Percentiles rank a stretch among this genome's conserved stretches.
phyloP scores from a whole-genome alignment of 2,329 filamentous ascomycete species.

The Penicillium thymicola region DNA sequence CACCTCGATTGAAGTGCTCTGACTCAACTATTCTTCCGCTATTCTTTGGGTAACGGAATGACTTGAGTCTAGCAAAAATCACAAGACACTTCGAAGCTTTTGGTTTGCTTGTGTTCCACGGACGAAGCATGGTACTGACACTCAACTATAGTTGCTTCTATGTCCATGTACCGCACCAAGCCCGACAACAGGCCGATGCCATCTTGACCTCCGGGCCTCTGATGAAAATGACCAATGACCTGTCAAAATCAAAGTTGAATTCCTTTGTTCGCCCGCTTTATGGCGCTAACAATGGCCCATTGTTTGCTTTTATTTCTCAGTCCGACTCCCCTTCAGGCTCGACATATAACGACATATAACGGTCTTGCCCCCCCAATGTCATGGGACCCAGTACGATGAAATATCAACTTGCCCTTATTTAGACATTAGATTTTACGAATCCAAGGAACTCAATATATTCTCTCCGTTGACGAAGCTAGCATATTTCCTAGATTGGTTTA shows the following conservation, averaged over 20 bases:
- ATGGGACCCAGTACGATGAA: neutral
- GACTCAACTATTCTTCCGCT: neutral
- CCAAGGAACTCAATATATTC: neutral
- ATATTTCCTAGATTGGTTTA: neutral
- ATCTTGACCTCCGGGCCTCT: neutral
- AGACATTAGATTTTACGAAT: neutral
- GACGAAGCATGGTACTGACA: neutral
- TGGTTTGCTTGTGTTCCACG: neutral
- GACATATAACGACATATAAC: neutral
- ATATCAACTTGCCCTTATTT: neutral
- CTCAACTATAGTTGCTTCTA: neutral
- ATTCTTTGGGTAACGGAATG: neutral
- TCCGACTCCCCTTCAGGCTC: neutral
- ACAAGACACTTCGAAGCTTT: neutral
- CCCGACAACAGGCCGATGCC: neutral
- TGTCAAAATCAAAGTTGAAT: neutral
- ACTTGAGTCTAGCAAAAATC: neutral
- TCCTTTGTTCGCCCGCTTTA: neutral
- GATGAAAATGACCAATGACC: neutral
- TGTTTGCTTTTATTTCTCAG: neutral
- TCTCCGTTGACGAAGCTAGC: neutral
- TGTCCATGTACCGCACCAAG: neutral
- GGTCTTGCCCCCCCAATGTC: neutral
- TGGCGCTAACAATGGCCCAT: neutral
- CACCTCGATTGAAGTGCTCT: neutral